Conservation (phyloP, 495 filamentous ascomycete species). For the Poronia punctata region DNA sequence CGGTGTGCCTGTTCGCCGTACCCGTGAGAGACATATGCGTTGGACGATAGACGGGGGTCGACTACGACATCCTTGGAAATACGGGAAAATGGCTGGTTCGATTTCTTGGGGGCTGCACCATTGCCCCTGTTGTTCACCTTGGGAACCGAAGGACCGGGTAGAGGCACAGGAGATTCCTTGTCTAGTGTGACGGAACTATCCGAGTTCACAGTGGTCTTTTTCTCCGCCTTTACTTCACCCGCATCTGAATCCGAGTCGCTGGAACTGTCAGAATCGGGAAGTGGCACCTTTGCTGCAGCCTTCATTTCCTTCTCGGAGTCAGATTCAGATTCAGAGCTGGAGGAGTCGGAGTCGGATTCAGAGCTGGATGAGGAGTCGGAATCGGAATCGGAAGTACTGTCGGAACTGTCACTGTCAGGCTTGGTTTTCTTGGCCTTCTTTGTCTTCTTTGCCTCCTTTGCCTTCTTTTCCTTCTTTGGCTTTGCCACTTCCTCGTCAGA, state of each 20-base stretch:
- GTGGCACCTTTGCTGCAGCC: conserved; percentile 44
- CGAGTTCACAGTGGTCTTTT: conserved; percentile 13
- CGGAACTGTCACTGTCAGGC: conserved; percentile 24
- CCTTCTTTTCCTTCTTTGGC: conserved; percentile 12
- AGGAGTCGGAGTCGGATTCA: conserved; percentile 40
- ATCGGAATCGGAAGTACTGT: conserved; percentile 36
- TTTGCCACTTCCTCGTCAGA: conserved; percentile 28
- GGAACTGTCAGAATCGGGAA: conserved; percentile 30
- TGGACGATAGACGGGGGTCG: conserved; percentile 56
- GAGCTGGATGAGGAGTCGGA: conserved; percentile 37
- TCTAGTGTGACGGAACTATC: conserved; percentile 37
- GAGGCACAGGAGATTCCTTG: conserved; percentile 34
- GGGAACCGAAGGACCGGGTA: conserved; percentile 43
- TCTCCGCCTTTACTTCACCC: conserved; percentile 25
- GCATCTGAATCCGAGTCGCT: conserved; percentile 34
- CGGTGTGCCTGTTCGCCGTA: conserved; percentile 83
- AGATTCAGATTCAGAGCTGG: conserved; percentile 30
- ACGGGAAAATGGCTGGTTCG: conserved; percentile 58
- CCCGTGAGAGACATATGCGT: conserved; percentile 72
- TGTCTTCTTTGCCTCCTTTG: conserved; percentile 22
- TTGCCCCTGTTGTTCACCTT: conserved; percentile 42
- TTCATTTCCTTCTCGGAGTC: conserved; percentile 35
- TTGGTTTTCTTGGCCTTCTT: conserved; percentile 13
- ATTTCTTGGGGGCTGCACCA: conserved; percentile 35
- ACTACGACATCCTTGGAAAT: conserved; percentile 51